These are phyloP conservation scores for Syzygium jambos DNA, from an alignment of 345 rosid genomes.

Conservation along the genomic window DNA sequence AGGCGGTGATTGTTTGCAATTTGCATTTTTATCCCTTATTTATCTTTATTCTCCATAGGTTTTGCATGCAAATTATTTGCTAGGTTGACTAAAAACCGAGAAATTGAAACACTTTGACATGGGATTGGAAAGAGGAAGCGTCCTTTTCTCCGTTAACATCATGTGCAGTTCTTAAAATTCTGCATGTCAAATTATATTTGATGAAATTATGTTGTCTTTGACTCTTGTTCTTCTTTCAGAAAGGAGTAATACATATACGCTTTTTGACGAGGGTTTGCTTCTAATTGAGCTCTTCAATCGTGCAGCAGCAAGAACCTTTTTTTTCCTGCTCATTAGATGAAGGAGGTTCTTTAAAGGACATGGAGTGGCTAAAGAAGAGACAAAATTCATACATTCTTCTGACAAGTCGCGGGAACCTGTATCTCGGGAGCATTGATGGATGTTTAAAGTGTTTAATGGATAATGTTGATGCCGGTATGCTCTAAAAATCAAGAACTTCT, in stretches of 20 bases:
- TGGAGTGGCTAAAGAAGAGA: conserved; percentile 54
- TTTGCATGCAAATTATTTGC: not conserved
- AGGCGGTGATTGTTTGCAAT: not conserved
- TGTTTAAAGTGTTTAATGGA: conserved; percentile 50
- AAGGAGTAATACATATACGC: not conserved
- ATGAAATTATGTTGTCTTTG: not conserved
- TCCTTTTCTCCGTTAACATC: not conserved
- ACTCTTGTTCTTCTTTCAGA: not conserved
- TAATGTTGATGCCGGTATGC: conserved; percentile 74
- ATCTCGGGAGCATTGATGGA: conserved; percentile 38
- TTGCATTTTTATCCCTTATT: not conserved
- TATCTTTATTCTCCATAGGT: not conserved
- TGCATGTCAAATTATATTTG: not conserved
- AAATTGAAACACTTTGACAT: not conserved
- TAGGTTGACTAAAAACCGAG: not conserved
- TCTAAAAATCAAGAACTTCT: not conserved
- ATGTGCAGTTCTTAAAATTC: not conserved
- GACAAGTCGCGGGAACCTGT: conserved; percentile 47
- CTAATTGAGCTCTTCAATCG: not conserved
- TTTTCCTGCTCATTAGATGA: conserved; percentile 43
- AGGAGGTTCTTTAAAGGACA: conserved; percentile 51
- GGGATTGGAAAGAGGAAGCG: not conserved
- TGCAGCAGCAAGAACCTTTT: conserved; percentile 49
- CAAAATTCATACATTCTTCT: conserved; percentile 57
- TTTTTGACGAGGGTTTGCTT: not conserved